A percentile compares a stretch with the other conserved stretches of the same genome.
These are phyloP conservation scores for Fusarium incarnatum DNA, from an alignment of 2,329 filamentous ascomycete genomes.

Conservation along the genomic window DNA sequence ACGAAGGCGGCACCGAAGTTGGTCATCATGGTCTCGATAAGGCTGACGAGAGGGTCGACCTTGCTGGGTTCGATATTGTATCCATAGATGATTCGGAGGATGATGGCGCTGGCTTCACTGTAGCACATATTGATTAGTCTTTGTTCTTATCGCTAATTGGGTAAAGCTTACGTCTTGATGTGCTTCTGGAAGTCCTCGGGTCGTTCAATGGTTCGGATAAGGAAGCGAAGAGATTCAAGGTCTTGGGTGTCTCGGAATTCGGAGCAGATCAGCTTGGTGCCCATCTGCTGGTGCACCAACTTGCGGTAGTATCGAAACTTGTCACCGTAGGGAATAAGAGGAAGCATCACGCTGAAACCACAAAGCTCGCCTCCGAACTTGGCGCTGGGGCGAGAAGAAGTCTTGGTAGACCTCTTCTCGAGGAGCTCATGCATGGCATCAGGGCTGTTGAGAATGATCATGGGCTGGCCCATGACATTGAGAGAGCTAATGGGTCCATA, in stretches of 20 bases:
- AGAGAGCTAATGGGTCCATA: constrained; percentile 56
- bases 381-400: constrained; percentile 48
- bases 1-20: constrained; percentile 46
- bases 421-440: constrained; percentile 53
- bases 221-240: constrained; percentile 43
- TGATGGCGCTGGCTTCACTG: constrained; percentile 47
- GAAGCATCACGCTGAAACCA: constrained; percentile 34
- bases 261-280: constrained; percentile 35
- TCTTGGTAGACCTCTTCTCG: constrained; percentile 50
- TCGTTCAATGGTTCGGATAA: constrained; percentile 39
- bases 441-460: constrained; percentile 56
- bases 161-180: constrained; percentile 44
- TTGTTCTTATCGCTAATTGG: background rate
- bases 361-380: constrained; percentile 41
- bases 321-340: constrained; percentile 34
- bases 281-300: constrained; percentile 48
- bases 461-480: constrained; percentile 54
- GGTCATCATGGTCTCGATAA: constrained; percentile 48
- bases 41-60: constrained; percentile 46
- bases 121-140: background rate
- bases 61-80: constrained; percentile 49
- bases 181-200: constrained; percentile 41
- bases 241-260: constrained; percentile 44
- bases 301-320: constrained; percentile 44
- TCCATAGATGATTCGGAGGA: constrained; percentile 48